Base-by-base conservation (phyloP, 1,139 yeast genomes). In the Spathaspora sp. region DNA sequence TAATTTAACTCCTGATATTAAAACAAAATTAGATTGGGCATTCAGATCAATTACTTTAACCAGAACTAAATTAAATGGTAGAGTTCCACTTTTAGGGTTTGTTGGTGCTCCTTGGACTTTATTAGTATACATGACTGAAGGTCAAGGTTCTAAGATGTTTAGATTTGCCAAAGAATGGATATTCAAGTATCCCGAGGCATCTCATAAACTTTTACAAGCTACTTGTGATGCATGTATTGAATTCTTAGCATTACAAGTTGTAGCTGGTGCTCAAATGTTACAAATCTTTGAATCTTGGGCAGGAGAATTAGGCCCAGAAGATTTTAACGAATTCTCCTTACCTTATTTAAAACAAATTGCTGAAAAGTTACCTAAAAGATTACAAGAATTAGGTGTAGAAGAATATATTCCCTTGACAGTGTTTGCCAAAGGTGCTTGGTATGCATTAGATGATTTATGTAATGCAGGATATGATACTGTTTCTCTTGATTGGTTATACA, bases 91-190 rank as follows among this genome's bases (percentile, higher is more conserved):
- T 54, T 76, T 93, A 46, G 99, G 99, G 2, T 93, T 93, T 68
- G 89, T 93, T 56, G 99, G 99, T 47, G 97, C 96, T 11, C 99
- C 99, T 48, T 93, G 97, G 97, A 93, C 99, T 9, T 71, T 93
- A 52, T 76, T 93, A 70, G 97, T 91, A 38, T 93, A 95, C 68
- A 95, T 93, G 97, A 84, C 93, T 50, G 99, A 93, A 68, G 99
- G 99, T 43, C 97, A 96, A 57, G 97, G 97, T 13, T 85, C 97
- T 9, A 87, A 89, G 64, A 77, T 91, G 76, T 93, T 88, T 72
- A 78, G 97, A 61, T 89, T 78, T 61, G 97, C 90, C 48, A 90
- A 93, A 66, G 87, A 89, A 63, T 91, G 98, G 97, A 76, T 93
- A 51, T 91, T 85, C 72, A 81, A 78, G 59, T 82, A 83, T 63